phyloP scores from a whole-genome alignment of 805 yeast species.

The Naumovozyma dairenensis region DNA sequence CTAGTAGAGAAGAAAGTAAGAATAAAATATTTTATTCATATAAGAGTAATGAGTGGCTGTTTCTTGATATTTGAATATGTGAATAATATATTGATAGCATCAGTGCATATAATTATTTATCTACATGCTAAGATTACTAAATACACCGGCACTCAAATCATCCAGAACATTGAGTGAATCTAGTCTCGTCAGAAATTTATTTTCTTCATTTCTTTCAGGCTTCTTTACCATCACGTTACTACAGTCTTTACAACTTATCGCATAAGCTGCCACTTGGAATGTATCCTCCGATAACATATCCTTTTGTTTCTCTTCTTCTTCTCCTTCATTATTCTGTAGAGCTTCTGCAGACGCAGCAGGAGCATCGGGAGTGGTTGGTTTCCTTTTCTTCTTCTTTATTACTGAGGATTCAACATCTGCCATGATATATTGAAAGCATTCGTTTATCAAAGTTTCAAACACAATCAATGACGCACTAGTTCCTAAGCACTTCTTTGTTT shows the following conservation, averaged over 20 bases:
- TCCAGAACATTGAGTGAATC: conserved; percentile 44
- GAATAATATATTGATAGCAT: no score
- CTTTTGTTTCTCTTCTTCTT: conserved; percentile 2
- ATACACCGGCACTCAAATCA: conserved; percentile 83
- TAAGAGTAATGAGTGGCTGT: no score
- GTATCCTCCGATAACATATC: not conserved
- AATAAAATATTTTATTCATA: no score
- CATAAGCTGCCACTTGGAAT: conserved; percentile 22
- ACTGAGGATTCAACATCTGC: conserved; percentile 14
- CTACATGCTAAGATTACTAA: conserved; percentile 52
- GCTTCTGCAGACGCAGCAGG: not conserved
- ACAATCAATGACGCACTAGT: conserved; percentile 21
- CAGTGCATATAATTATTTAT: no score
- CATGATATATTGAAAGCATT: conserved; percentile 24
- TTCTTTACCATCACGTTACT: conserved; percentile 20
- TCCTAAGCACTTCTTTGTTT: conserved; percentile 36
- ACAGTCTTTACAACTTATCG: conserved; percentile 26
- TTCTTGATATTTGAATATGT: no score
- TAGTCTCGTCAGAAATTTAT: conserved; percentile 16
- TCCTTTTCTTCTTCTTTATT: conserved; percentile 7
- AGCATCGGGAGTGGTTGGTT: not conserved
- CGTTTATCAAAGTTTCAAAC: conserved; percentile 22
- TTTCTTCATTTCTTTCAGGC: conserved; percentile 9
- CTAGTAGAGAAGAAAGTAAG: no score
- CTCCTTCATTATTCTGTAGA: not conserved